Evolutionary conservation across 2,329 filamentous ascomycete species (phyloP).

Genomic region (Colletotrichum sp.): DNA sequence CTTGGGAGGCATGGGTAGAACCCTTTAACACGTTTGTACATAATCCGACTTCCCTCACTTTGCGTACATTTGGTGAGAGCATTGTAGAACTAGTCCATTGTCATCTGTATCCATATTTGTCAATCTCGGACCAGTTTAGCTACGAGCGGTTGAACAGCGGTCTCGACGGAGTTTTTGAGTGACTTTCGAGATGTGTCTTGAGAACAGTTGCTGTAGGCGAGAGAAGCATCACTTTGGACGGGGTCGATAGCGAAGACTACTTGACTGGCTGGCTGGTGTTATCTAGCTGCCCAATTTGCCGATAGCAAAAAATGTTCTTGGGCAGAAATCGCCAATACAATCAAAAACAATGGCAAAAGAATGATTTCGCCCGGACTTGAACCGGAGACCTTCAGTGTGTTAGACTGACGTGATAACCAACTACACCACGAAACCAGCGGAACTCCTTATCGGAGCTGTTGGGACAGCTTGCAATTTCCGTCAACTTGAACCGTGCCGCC

Average conservation of each 20-base stretch:
- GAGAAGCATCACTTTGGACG: not conserved
- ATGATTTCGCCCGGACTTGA: conserved; percentile 20
- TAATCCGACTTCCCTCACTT: conserved; percentile 20
- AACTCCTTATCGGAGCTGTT: not conserved
- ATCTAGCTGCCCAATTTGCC: not conserved
- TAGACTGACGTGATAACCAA: conserved; percentile 57
- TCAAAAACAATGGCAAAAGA: not conserved
- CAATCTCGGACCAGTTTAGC: not conserved
- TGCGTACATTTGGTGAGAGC: conserved; percentile 18
- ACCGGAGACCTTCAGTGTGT: conserved; percentile 31
- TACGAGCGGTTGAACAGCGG: not conserved
- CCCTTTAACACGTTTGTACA: conserved; percentile 9
- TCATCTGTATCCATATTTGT: not conserved
- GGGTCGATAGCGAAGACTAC: not conserved
- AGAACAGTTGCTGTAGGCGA: not conserved
- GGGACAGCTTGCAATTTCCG: rapidly evolving
- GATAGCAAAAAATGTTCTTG: not conserved
- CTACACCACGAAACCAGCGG: conserved; percentile 38
- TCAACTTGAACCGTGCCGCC: not conserved
- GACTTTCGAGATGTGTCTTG: not conserved
- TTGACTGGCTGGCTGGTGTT: not conserved
- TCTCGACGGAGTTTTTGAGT: not conserved
- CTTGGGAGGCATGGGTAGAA: conserved; percentile 6
- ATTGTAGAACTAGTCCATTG: conserved; percentile 20
- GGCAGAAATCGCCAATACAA: not conserved